A percentile compares a stretch with the other conserved stretches of the same genome.
phyloP scores from a whole-genome alignment of 1,139 yeast genomes.

The Candida smagusa region DNA sequence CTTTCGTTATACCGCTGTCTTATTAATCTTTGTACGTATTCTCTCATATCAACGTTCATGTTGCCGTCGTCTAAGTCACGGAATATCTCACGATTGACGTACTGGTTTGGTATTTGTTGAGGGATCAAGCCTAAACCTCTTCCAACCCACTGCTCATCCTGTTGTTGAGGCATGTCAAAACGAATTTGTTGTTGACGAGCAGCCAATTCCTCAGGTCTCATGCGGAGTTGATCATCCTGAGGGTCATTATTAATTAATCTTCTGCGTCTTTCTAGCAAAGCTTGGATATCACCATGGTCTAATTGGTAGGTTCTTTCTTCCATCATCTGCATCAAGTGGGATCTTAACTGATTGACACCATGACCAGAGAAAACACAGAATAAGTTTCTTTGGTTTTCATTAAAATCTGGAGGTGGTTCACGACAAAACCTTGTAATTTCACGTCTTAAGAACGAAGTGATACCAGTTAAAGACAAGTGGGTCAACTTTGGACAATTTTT shows the following conservation, averaged over 20 bases:
- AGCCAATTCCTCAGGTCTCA: slow-evolving; percentile 11
- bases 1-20: slow-evolving; percentile 20
- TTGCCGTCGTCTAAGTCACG: slow-evolving; percentile 34
- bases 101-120: slow-evolving; percentile 22
- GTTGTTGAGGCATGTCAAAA: not conserved
- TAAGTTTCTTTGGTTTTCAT: slow-evolving; percentile 77
- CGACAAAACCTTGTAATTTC: slow-evolving; percentile 89
- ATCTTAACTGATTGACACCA: slow-evolving; percentile 75
- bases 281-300: slow-evolving; percentile 39
- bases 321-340: slow-evolving; percentile 50
- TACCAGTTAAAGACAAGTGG: slow-evolving; percentile 87
- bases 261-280: slow-evolving; percentile 32
- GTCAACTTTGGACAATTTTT: slow-evolving; percentile 84
- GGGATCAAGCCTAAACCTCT: slow-evolving; percentile 33
- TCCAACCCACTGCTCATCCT: slow-evolving; percentile 16
- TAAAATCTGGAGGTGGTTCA: slow-evolving; percentile 93
- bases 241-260: slow-evolving; percentile 18
- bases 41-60: slow-evolving; percentile 38
- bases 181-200: not conserved
- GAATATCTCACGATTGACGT: slow-evolving; percentile 34
- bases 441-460: slow-evolving; percentile 77
- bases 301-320: slow-evolving; percentile 41
- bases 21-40: slow-evolving; percentile 30
- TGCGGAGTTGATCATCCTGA: slow-evolving; percentile 11
- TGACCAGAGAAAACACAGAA: slow-evolving; percentile 94